phyloP scores from a whole-genome alignment of 352 stramenopile species.

The Phytophthora podocarpi region DNA sequence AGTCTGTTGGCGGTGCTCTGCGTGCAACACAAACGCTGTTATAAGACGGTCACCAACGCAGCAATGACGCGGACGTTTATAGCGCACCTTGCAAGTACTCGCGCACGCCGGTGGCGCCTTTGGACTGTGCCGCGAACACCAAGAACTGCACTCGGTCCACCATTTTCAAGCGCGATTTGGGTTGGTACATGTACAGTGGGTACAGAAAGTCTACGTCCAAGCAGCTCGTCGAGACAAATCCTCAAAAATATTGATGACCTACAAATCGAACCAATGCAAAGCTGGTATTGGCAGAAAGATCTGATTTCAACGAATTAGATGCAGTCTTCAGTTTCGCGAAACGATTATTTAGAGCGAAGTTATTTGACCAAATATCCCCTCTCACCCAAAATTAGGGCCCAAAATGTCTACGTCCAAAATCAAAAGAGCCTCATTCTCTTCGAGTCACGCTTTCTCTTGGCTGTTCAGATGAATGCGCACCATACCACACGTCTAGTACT shows the following conservation, averaged over 20 bases:
- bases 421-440: too few species aligned
- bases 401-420: too few species aligned
- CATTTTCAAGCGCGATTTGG: slow-evolving; percentile 4
- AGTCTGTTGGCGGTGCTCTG: slow-evolving; percentile 48
- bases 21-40: not conserved
- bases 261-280: not conserved
- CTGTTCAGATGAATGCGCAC: too few species aligned
- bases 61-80: not conserved
- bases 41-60: not conserved
- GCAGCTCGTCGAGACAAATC: not conserved
- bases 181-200: not conserved
- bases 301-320: too few species aligned
- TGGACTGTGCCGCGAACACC: slow-evolving; percentile 39
- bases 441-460: too few species aligned
- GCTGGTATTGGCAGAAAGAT: too few species aligned
- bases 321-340: too few species aligned
- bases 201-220: not conserved
- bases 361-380: too few species aligned
- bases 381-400: too few species aligned
- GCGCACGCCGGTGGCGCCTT: slow-evolving; percentile 49
- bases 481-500: too few species aligned
- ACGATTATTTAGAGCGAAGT: too few species aligned
- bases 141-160: slow-evolving; percentile 31
- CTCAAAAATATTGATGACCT: not conserved
- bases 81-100: slow-evolving; percentile 43